Evolutionary conservation across 2,329 filamentous ascomycete genomes (phyloP), one percentile per base, ranked within the genome.

Genomic region (Sarocladiaceae sp.): DNA sequence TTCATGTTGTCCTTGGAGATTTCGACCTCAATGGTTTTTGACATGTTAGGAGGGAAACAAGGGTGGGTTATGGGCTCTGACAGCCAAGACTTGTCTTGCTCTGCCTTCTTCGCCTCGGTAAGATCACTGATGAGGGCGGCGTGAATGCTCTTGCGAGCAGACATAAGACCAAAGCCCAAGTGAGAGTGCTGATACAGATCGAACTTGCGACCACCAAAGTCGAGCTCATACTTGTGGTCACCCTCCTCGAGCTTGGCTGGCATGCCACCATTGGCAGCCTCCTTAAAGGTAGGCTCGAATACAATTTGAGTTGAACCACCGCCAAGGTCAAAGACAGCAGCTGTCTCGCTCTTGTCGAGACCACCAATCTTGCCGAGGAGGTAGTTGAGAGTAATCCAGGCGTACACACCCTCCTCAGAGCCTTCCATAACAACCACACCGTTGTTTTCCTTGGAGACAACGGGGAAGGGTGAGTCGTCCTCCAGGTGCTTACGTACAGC

Each of bases 301-400:
- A 99, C 95, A 65, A 99, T 97, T 74, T 99, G 94, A 13, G 95
- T 99, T 20, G 92, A 97, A 51, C 94, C 94, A 63, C 94, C 94
- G 57, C 94, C 94, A 47, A 99, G 86, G 66, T 99, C 94, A 64
- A 99, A 96, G 54, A 97, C 84, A 49, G 94, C 94, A 36, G 94
- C 95, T 2, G 94, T 97, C 49, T 90, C 88, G 57, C 83, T 90
- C 68, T 92, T 84, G 66, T 97, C 93, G 2, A 91, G 89, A 11
- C 89, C 88, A 54, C 94, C 94, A 69, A 99, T 97, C 75, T 97
- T 97, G 64, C 93, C 93, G 22, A 99, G 83, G 36, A 99, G 86
- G 71, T 99, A 99, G 78, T 99, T 99, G 59, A 91, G 94, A 6
- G 94, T 99, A 68, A 99, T 96, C 94, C 94, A 99, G 51, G 94